Evolutionary conservation across 176 grass and related monocot genomes (phyloP), one percentile per base, ranked within the genome.

Genomic region (Musa itinerans): DNA sequence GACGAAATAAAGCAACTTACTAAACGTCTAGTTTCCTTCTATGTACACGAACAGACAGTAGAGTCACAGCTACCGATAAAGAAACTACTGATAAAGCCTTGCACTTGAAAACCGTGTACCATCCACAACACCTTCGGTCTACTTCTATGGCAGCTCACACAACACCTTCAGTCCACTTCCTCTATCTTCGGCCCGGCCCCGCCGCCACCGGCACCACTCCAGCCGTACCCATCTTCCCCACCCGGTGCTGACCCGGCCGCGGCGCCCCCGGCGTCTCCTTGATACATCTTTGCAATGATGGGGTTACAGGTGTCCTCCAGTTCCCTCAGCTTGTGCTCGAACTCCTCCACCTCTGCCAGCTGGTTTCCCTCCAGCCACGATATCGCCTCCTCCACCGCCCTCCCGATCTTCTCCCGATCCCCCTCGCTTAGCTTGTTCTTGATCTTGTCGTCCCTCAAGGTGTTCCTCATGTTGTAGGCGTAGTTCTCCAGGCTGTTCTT

Each of bases 401-500:
- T 63, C 78, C 53, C 68, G n/a, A 72, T 72, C 68, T 62, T 72
- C 29, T 29, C 13, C 13, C 54, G 53, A 7, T 64, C 68, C 2
- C 19, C 68, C 68, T 72, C 78, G 17, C 65, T 20, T 27, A 80
- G 20, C 67, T 72, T 80, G 9, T 22, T 55, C 64, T 72, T 80
- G 2, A 72, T 80, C 68, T 80, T 80, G 2, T 72, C 78, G 29
- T 80, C 68, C 67, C 34, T 50, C 34, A 80, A n/a, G 11, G 78
- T 80, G 53, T 80, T 80, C 27, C 78, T 16, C 68, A 72, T 72
- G 68, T 80, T 80, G 78, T 80, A 72, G 7, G 78, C 78, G 68
- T 72, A 80, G 54, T 80, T 80, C 78, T 80, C 78, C 68, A 80
- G 54, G 11, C 27, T 43, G 68, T 80, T 80, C 67, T 80, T 80